A percentile compares a stretch with the other conserved stretches of the same genome.
phyloP scores from a whole-genome alignment of 495 filamentous ascomycete genomes.

The Hypoxylon trugodes region DNA sequence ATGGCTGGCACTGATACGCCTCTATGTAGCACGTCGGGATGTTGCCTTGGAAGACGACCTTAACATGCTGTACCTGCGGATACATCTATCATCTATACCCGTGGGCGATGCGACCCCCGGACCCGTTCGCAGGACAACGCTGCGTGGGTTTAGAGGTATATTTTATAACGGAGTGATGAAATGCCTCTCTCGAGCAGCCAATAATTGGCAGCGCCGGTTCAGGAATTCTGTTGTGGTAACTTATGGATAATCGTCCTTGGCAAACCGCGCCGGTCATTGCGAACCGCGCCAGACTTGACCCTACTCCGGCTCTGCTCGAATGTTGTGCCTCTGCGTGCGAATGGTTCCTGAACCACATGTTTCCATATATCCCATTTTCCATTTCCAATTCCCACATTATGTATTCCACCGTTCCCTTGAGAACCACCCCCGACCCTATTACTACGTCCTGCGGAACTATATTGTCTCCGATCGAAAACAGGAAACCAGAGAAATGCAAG shows the following conservation, averaged over 20 bases:
- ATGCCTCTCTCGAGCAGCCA: conserved; percentile 19
- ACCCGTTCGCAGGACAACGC: conserved; percentile 31
- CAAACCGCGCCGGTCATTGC: conserved; percentile 28
- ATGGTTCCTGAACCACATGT: conserved; percentile 26
- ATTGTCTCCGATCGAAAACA: conserved; percentile 35
- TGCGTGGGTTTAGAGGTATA: conserved; percentile 19
- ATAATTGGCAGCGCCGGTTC: conserved; percentile 26
- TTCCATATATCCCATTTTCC: too few relatives aligned
- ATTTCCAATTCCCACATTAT: too few relatives aligned
- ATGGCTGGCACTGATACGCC: conserved; percentile 27
- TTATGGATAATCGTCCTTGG: conserved; percentile 34
- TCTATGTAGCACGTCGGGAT: conserved; percentile 34
- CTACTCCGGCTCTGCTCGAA: conserved; percentile 31
- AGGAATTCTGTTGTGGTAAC: too few relatives aligned
- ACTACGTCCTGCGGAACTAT: conserved; percentile 24
- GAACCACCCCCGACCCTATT: conserved; percentile 20
- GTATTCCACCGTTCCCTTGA: conserved; percentile 11
- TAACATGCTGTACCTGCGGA: conserved; percentile 16
- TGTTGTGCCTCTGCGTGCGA: conserved; percentile 25
- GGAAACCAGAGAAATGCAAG: conserved; percentile 22
- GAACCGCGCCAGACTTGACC: conserved; percentile 29
- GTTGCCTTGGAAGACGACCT: conserved; percentile 18
- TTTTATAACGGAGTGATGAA: conserved; percentile 31
- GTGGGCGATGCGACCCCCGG: conserved; percentile 34
- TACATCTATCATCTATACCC: conserved; percentile 22